Base-by-base conservation (phyloP, 2,329 filamentous ascomycete species). In the Raffaelea ambrosiae region DNA sequence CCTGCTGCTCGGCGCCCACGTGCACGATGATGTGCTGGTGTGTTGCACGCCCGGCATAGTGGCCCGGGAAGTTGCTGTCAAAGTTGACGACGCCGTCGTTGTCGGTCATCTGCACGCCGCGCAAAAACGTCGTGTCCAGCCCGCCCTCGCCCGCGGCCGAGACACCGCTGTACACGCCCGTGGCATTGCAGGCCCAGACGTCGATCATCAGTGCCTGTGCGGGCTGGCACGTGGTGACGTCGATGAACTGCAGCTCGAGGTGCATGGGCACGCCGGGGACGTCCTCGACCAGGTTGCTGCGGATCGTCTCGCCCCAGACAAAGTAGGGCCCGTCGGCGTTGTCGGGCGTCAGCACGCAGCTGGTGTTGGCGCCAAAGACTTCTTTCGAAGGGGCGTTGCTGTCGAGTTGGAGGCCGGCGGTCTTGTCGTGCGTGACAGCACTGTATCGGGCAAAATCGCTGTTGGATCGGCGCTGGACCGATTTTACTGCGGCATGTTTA, bases 71-170 rank as follows among this genome's bases (percentile, higher is more conserved):
- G n/a, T 67, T 61, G 13, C 70, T 74, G 41, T 72, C 65, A 56
- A 76, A 75, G 43, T 60, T 61, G 14, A 70, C 69, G 16, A 76
- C 68, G 38, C 73, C 73, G 43, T 73, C 67, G 3, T 57, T 52
- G 50, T 75, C 65, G 1, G 69, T 68, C 14, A 62, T 58, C 56
- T 72, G 68, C 40, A 74, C 66, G 26, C 73, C 73, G 3, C 73
- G 69, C 4, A 75, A 63, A 58, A 65, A 75, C 11, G 69, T 72
- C 5, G 38, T 20, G 19, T 19, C 19, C 20, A 43, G 40, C 1
- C 65, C 66, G 47, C 57, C 56, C 58, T 67, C 48, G 21, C 44
- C 44, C 3, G 13, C 13, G 14, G 54, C 55, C 43, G 48, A 55
- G 42, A 65, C 60, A 23, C 62, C 60, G 44, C 64, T 68, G 61